phyloP scores from a whole-genome alignment of 352 stramenopile genomes.

The Pythium pyrilobum region DNA sequence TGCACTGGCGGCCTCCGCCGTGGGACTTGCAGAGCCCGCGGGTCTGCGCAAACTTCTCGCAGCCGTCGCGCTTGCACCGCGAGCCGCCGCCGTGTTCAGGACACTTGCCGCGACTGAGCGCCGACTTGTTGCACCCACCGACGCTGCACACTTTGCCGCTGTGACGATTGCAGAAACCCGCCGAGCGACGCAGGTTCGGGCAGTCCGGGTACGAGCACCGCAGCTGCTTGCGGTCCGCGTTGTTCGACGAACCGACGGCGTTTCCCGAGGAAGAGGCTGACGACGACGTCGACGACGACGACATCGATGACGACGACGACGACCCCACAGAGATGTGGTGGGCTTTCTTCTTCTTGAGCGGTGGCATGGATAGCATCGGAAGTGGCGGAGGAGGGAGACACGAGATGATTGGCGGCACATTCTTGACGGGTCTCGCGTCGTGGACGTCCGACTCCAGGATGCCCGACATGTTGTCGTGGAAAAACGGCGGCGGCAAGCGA shows the following conservation, averaged over 20 bases:
- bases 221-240: conserved; percentile 52
- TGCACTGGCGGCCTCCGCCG: conserved; percentile 72
- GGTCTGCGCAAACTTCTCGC: conserved; percentile 81
- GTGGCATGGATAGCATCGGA: conserved; percentile 69
- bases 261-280: background rate
- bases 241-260: background rate
- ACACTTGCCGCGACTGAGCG: conserved; percentile 78
- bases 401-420: conserved; percentile 36
- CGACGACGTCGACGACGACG: conserved; percentile 7
- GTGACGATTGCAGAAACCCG: conserved; percentile 78
- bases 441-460: conserved; percentile 22
- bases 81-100: conserved; percentile 80
- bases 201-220: conserved; percentile 74
- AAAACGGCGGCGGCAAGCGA: conserved; percentile 55
- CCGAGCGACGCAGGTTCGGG: conserved; percentile 67
- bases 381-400: conserved; percentile 53
- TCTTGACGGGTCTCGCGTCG: conserved; percentile 17
- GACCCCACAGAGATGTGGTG: background rate
- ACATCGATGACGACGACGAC: background rate
- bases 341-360: conserved; percentile 63
- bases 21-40: conserved; percentile 83
- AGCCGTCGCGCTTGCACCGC: conserved; percentile 78
- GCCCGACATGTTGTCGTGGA: conserved; percentile 32
- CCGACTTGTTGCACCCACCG: conserved; percentile 62
- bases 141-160: conserved; percentile 77